Evolutionary conservation across 1,284 basidiomycete species (phyloP), one percentile per base, ranked within the genome.

Genomic region (Phaffia rhodozyma): DNA sequence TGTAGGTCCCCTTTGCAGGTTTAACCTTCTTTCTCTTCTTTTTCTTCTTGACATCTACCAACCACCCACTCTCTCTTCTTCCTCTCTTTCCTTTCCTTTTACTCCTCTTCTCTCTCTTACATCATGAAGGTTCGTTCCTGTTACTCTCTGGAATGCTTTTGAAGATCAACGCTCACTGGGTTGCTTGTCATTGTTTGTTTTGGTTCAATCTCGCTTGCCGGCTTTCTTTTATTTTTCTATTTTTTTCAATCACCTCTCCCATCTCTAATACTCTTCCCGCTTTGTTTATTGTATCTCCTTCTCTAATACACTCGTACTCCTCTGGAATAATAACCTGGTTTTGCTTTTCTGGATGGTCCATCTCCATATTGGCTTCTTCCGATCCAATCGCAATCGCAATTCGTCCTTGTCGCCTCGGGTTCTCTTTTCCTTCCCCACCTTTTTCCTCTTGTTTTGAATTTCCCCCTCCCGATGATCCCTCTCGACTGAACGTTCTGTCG

Each of bases 101-200:
- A 43, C 13, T 16, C 5, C 38, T 43, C 38, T 48, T 25, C 38
- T 30, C 5, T 21, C 56, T 47, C 27, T 55, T 34, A 20, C 55
- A 30, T 27, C 5, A 58, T 58, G 56, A 58, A 58, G 56, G 56
- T 58, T 13, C 56, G 56, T 27, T 43, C 13, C 38, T 43, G 38
- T 2, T 43, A 11, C 16, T 43, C 13, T 43, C 38, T 43, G 5
- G 13, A 16, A 16, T 11, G 2, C 13, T 16, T 43, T 43, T 16
- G 13, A 7, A 7, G 13, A 43, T 43, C 13, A 11, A 11, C 32
- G 38, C 38, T 43, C 38, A 43, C 16, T 16, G 2, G 38, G 13
- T 43, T 34, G 32, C 32, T 43, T 43, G 2, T 43, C 6, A 2
- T 43, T 43, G 38, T 43, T 43, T 16, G 2, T 43, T 11, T 43